Base-by-base conservation (phyloP, 2,329 filamentous ascomycete species). In the Aspergillus sp. region DNA sequence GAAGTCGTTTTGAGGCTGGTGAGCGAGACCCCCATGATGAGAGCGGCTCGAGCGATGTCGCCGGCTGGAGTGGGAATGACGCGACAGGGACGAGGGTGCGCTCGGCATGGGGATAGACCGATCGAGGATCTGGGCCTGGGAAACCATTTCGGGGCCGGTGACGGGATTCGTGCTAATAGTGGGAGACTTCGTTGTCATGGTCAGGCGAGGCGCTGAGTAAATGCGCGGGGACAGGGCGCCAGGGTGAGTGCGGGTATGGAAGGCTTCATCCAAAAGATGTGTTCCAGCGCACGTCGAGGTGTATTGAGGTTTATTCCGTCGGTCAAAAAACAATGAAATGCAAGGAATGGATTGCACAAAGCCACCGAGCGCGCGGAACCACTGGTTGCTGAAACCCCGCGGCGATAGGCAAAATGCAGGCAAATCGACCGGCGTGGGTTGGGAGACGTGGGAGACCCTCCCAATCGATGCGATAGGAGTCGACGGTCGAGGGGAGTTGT, bases 1-100 rank as follows among this genome's bases (percentile, higher is more conserved):
- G 68, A 97, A 98, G 74, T 97, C 93, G 73, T 97, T 97, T 72
- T 90, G 90, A 47, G 90, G 85, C 24, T 86, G 78, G 70, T 89
- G 87, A 18, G 86, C 84, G 36, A 83, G 80, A 62, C 88, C 88
- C 59, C 91, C 91, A 69, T 89, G 86, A 72, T 95, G 90, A 52
- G 91, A 95, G 63, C 91, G 89, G 73, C 90, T 89, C 70, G 92
- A 90, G 67, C 91, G 87, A 75, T 90, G 90, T 69, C 82, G 82
- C 63, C 87, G 83, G 64, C 88, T 83, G 26, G 82, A 82, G 56
- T 81, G 76, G 14, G 84, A 82, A 59, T 86, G 82, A 70, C 87
- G 86, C 63, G 86, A 87, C 60, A 88, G 74, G 79, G 92, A 76
- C 72, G 87, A 82, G 76, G 85, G 77, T 73, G 85, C 75, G 66